Conservation (phyloP, 257 asterid genomes). For the Solanum ahanhuiri region DNA sequence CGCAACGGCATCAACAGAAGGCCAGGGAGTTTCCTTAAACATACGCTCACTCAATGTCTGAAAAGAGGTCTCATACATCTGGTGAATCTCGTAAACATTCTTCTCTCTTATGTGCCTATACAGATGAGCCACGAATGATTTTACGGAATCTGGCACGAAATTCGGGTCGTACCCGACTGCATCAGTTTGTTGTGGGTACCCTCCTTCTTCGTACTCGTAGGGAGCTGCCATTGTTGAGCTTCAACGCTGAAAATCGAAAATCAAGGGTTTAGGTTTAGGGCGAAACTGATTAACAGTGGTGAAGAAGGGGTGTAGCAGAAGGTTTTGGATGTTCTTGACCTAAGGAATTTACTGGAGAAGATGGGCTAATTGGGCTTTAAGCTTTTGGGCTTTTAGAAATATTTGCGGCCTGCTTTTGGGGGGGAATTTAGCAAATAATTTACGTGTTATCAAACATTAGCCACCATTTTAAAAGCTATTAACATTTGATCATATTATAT, state of each 20-base stretch:
- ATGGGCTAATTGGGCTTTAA: background rate
- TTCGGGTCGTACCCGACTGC: slow-evolving; percentile 57
- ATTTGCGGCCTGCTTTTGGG: background rate
- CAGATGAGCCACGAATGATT: slow-evolving; percentile 75
- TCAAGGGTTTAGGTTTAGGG: background rate
- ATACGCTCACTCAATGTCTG: slow-evolving; percentile 84
- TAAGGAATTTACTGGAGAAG: background rate
- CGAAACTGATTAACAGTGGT: background rate
- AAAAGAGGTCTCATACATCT: slow-evolving; percentile 87
- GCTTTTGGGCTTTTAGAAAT: background rate
- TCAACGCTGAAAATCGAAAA: background rate
- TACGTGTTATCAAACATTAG: background rate
- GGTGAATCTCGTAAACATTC: slow-evolving; percentile 91
- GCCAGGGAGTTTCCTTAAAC: slow-evolving; percentile 91
- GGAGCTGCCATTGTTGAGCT: slow-evolving; percentile 42
- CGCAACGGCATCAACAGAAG: slow-evolving; percentile 85
- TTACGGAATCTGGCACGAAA: slow-evolving; percentile 85
- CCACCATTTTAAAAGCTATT: background rate
- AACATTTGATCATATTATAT: background rate
- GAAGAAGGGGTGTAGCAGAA: background rate
- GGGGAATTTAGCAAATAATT: background rate
- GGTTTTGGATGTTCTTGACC: background rate
- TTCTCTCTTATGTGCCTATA: slow-evolving; percentile 96
- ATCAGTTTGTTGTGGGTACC: slow-evolving; percentile 19
- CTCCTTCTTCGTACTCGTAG: slow-evolving; percentile 41